phyloP scores from a whole-genome alignment of 352 stramenopile genomes.

The Paralagenidium karlingii region DNA sequence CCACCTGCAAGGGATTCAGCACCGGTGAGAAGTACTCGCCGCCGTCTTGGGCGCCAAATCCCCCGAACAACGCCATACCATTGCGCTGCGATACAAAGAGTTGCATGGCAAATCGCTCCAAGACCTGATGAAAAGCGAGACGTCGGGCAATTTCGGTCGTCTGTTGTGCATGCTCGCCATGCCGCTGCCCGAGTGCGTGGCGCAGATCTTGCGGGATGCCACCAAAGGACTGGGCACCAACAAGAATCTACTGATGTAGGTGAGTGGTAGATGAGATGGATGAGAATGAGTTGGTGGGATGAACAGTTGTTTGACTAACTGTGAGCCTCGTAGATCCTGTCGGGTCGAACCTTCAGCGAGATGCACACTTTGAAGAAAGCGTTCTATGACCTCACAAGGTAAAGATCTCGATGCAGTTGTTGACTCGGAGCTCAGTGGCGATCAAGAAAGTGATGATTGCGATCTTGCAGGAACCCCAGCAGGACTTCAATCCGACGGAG shows the following conservation, averaged over 20 bases:
- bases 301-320: not conserved
- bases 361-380: constrained; percentile 67
- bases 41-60: constrained; percentile 52
- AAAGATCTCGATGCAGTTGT: constrained; percentile 54
- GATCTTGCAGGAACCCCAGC: constrained; percentile 18
- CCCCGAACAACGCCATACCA: constrained; percentile 48
- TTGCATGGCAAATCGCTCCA: constrained; percentile 43
- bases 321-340: constrained; percentile 22
- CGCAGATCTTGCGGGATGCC: constrained; percentile 49
- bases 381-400: constrained; percentile 53
- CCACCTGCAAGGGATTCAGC: constrained; percentile 45
- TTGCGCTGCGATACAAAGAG: constrained; percentile 55
- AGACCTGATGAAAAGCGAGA: constrained; percentile 50
- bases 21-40: constrained; percentile 67
- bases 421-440: constrained; percentile 53
- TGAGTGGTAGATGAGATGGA: constrained; percentile 7
- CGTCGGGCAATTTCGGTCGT: constrained; percentile 55
- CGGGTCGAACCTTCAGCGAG: constrained; percentile 61
- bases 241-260: constrained; percentile 49
- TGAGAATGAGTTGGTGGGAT: not conserved
- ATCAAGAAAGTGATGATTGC: constrained; percentile 71
- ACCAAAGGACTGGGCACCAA: constrained; percentile 63
- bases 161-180: constrained; percentile 58
- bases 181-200: constrained; percentile 53
- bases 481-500: constrained; percentile 39